Conservation (phyloP, 163 green algal genomes). For the Scenedesmus sp. region DNA sequence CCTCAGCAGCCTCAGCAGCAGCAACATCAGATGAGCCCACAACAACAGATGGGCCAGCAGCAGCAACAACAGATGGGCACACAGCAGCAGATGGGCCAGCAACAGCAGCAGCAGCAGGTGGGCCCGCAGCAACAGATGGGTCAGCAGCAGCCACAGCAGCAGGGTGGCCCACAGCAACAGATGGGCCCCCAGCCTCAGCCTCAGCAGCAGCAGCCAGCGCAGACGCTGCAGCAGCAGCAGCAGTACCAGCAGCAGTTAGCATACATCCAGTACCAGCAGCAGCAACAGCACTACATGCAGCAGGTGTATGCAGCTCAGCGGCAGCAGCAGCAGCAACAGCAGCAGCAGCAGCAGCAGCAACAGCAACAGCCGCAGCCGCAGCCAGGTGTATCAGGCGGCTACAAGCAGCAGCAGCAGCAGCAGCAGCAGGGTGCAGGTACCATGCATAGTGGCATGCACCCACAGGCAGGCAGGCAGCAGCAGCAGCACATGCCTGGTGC, state of each 20-base stretch:
- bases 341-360: slow-evolving; percentile 41
- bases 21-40: background rate
- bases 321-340: slow-evolving; percentile 39
- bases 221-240: slow-evolving; percentile 35
- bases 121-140: slow-evolving; percentile 4
- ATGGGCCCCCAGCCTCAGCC: background rate
- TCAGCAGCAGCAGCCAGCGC: background rate
- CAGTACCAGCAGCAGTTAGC: slow-evolving; percentile 27
- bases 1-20: background rate
- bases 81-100: slow-evolving; percentile 25
- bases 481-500: background rate
- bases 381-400: background rate
- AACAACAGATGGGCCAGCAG: slow-evolving; percentile 22
- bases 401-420: slow-evolving; percentile 19
- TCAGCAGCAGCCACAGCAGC: background rate
- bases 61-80: background rate
- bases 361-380: slow-evolving; percentile 27
- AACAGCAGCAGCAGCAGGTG: slow-evolving; percentile 41
- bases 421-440: slow-evolving; percentile 2
- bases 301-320: slow-evolving; percentile 23
- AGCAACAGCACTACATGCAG: slow-evolving; percentile 43
- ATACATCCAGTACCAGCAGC: slow-evolving; percentile 27
- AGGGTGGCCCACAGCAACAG: slow-evolving; percentile 7
- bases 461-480: background rate
- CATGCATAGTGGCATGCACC: slow-evolving; percentile 4